These are phyloP conservation scores for Dictyostelium firmibasis DNA, from an alignment of 78 protist species.

Conservation along the genomic window DNA sequence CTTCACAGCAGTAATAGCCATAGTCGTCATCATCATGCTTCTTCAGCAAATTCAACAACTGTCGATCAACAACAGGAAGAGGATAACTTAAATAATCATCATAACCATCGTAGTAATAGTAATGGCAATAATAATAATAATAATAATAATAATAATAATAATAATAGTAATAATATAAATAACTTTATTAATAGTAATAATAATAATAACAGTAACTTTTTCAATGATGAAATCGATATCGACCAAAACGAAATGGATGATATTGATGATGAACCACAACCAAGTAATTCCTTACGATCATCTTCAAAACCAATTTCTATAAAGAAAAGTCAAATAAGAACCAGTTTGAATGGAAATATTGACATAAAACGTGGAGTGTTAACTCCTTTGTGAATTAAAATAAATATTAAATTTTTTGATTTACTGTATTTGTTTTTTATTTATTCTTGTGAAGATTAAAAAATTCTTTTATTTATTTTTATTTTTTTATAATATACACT, in stretches of 20 bases:
- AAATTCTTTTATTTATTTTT: no score
- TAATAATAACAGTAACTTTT: neutral
- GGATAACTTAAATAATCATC: neutral
- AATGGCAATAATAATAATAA: neutral
- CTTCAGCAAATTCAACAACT: neutral
- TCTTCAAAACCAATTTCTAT: conserved; percentile 36
- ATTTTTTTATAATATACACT: no score
- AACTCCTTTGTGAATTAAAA: conserved; percentile 8
- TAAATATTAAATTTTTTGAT: no score
- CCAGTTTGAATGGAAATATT: conserved; percentile 9
- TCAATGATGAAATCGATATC: neutral
- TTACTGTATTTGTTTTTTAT: no score
- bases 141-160: neutral
- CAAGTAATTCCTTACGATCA: neutral
- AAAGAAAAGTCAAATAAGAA: conserved; percentile 28
- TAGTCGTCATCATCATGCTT: neutral
- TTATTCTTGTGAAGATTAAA: no score
- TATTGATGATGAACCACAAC: neutral
- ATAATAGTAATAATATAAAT: neutral
- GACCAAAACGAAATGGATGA: neutral
- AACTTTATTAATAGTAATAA: no score
- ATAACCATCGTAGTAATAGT: no score
- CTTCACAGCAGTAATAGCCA: neutral
- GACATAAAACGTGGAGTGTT: neutral
- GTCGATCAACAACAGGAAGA: neutral